These are phyloP conservation scores for Pleurotus citrinopileatus DNA, from an alignment of 768 basidiomycete genomes.

Conservation along the genomic window DNA sequence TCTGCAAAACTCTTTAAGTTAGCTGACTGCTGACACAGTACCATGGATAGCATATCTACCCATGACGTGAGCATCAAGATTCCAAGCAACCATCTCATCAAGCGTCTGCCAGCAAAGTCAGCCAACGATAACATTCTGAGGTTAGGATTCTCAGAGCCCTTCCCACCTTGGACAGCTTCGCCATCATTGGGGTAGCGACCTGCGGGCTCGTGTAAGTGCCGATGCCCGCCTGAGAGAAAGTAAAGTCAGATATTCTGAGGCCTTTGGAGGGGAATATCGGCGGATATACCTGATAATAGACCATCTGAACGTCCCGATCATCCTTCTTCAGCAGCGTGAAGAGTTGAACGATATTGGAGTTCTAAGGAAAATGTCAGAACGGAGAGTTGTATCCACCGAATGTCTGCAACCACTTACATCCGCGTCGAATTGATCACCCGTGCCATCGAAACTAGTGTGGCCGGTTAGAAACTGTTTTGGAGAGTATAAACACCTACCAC, in stretches of 20 bases:
- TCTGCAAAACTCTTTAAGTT: constrained; percentile 23
- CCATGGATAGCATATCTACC: constrained; percentile 21
- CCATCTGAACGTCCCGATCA: constrained; percentile 45
- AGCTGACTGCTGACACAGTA: not conserved
- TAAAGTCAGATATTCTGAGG: too few species aligned
- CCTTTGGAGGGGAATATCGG: not conserved
- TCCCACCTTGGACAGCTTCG: constrained; percentile 39
- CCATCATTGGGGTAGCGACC: constrained; percentile 40
- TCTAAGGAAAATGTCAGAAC: constrained; percentile 21
- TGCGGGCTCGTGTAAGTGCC: constrained; percentile 48
- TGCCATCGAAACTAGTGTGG: constrained; percentile 66
- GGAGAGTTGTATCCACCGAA: not conserved
- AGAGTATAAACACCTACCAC: constrained; percentile 5
- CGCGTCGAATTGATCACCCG: constrained; percentile 44
- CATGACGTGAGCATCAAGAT: constrained; percentile 52
- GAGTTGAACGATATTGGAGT: constrained; percentile 50
- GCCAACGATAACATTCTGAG: not conserved
- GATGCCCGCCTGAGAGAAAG: constrained; percentile 41
- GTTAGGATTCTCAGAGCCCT: not conserved
- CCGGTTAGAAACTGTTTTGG: constrained; percentile 8
- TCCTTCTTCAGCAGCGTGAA: constrained; percentile 52
- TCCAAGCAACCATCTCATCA: constrained; percentile 45
- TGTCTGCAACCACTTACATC: constrained; percentile 26
- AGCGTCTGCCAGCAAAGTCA: constrained; percentile 23
- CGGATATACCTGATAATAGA: constrained; percentile 60